These are phyloP conservation scores for Pseudogymnoascus sp. DNA, from an alignment of 2,329 filamentous ascomycete species.

Conservation along the genomic window DNA sequence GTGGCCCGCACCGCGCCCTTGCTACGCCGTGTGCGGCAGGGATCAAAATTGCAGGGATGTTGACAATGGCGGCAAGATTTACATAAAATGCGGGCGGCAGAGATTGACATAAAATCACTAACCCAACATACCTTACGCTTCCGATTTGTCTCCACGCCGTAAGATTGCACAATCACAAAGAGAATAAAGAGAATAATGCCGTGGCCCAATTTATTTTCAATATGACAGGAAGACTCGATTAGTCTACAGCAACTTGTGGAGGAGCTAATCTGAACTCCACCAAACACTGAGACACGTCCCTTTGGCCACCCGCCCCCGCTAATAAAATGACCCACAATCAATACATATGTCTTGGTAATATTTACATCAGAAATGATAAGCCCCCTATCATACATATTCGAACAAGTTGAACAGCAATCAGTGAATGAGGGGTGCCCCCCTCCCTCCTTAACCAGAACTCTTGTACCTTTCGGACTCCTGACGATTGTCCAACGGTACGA, in stretches of 20 bases:
- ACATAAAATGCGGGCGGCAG: background rate
- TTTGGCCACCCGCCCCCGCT: background rate
- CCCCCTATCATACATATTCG: slow-evolving; percentile 1
- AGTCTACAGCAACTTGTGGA: background rate
- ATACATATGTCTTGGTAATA: background rate
- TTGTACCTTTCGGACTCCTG: background rate
- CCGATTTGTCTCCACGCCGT: background rate
- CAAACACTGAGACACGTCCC: background rate
- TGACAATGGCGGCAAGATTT: background rate
- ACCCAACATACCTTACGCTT: background rate
- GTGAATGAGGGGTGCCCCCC: background rate
- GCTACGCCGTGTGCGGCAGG: background rate
- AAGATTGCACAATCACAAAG: slow-evolving; percentile 21
- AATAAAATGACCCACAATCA: background rate
- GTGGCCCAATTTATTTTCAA: background rate
- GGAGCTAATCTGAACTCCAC: background rate
- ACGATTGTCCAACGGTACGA: background rate
- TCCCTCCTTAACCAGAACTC: background rate
- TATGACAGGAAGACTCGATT: background rate
- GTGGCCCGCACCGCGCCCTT: background rate
- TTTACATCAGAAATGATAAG: slow-evolving; percentile 6
- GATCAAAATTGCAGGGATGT: background rate
- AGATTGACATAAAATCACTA: background rate
- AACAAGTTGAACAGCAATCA: background rate
- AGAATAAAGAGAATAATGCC: slow-evolving; percentile 16